Evolutionary conservation across 768 basidiomycete genomes (phyloP).

Genomic region (Lyophyllum semitale): DNA sequence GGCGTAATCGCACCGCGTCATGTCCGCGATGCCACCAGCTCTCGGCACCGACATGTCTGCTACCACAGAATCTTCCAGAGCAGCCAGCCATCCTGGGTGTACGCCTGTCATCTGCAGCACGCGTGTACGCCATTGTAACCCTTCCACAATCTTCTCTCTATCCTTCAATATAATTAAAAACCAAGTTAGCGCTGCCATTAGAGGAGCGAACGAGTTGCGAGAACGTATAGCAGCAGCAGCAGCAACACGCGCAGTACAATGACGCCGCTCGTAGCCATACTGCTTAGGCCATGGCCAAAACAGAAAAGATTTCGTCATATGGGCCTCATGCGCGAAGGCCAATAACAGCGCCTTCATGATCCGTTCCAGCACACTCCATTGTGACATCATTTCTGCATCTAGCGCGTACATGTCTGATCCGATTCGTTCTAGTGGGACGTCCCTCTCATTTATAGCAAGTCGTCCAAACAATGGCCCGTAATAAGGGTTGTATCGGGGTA

Average conservation of each 20-base stretch:
- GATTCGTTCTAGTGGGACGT: not conserved
- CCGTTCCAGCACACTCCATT: constrained; percentile 2
- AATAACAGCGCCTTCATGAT: not conserved
- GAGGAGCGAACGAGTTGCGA: constrained; percentile 13
- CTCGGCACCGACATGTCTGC: not conserved
- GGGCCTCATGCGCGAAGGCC: not conserved
- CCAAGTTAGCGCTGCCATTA: constrained; percentile 12
- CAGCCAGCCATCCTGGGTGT: constrained; percentile 11
- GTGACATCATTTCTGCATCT: not conserved
- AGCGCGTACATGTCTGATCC: not conserved
- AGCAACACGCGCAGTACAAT: not conserved
- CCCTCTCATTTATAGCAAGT: not conserved
- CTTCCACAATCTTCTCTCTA: not conserved
- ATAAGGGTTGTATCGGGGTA: constrained; percentile 1
- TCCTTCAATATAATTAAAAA: not conserved
- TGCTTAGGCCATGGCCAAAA: constrained; percentile 5
- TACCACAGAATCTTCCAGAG: constrained; percentile 9
- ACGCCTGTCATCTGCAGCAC: not conserved
- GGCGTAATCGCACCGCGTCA: not conserved
- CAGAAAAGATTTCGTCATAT: not conserved
- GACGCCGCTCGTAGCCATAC: constrained; percentile 3
- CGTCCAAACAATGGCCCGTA: not conserved
- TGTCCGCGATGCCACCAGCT: constrained; percentile 13
- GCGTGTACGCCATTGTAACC: constrained; percentile 7
- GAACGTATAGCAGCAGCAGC: not conserved